These are phyloP conservation scores for Trapa bicornis DNA, from an alignment of 345 rosid species.

Conservation along the genomic window DNA sequence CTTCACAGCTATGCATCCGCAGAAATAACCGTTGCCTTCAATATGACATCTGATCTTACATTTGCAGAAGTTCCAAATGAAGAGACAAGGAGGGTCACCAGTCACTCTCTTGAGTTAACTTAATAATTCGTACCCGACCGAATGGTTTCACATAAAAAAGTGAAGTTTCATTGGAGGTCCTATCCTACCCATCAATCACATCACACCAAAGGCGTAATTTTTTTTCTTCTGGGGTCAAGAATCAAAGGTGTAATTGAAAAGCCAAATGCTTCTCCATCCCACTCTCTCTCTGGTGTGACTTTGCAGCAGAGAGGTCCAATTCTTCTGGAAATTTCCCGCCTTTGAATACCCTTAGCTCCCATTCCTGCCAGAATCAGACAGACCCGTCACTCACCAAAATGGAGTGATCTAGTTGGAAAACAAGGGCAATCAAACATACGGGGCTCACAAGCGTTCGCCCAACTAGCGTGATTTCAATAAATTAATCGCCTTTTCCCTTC, in stretches of 20 bases:
- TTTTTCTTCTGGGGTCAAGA: no score
- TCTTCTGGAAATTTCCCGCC: constrained; percentile 10
- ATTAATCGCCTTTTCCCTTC: background rate
- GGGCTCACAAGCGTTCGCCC: background rate
- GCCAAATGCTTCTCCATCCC: no score
- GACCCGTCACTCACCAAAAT: no score
- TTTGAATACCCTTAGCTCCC: no score
- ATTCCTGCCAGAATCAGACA: no score
- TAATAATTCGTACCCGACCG: background rate
- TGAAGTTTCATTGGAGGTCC: no score
- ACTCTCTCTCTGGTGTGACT: no score
- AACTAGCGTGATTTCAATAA: background rate
- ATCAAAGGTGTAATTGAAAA: no score
- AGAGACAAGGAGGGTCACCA: background rate
- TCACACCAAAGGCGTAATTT: no score
- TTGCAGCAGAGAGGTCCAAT: background rate
- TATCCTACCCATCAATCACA: no score
- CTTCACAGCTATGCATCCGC: background rate
- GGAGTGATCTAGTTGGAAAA: background rate
- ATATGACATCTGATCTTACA: no score
- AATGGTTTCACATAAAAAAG: no score
- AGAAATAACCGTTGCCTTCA: background rate
- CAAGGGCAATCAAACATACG: background rate
- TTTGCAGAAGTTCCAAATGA: background rate
- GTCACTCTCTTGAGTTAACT: constrained; percentile 8